These are phyloP conservation scores for Thelephora aurantiotincta DNA, from an alignment of 768 basidiomycete genomes.

Conservation along the genomic window DNA sequence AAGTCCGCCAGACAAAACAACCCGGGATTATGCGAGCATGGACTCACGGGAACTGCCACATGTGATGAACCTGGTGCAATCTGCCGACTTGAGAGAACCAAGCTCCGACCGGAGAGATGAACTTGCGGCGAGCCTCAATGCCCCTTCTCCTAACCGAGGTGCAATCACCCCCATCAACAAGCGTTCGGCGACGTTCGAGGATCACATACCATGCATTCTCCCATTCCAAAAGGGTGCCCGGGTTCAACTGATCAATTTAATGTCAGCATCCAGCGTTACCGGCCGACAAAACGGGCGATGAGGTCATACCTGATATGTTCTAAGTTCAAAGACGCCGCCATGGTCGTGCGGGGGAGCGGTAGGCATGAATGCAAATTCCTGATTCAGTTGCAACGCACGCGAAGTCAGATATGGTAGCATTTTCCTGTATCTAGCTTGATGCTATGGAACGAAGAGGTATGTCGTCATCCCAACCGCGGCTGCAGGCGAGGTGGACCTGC, in stretches of 20 bases:
- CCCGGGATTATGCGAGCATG: no score
- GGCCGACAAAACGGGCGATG: no score
- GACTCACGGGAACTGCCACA: conserved; percentile 87
- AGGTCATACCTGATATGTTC: conserved; percentile 39
- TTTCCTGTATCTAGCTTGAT: conserved; percentile 49
- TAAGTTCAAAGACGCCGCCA: conserved; percentile 89
- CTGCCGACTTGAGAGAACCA: conserved; percentile 86
- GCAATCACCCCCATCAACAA: not conserved
- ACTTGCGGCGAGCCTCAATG: conserved; percentile 83
- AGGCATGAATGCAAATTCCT: conserved; percentile 94
- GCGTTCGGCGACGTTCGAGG: no score
- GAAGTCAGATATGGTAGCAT: conserved; percentile 68
- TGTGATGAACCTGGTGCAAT: conserved; percentile 82
- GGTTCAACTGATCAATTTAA: conserved; percentile 38
- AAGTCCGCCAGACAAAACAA: not conserved
- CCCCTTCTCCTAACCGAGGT: conserved; percentile 59
- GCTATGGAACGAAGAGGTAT: conserved; percentile 23
- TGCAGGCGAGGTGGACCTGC: conserved; percentile 9
- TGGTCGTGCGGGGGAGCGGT: conserved; percentile 75
- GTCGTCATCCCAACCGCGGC: conserved; percentile 1
- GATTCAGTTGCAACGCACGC: conserved; percentile 66
- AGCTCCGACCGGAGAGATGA: conserved; percentile 77
- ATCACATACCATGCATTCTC: conserved; percentile 69
- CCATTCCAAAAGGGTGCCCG: conserved; percentile 91
- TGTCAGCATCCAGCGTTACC: no score